These are phyloP conservation scores for Asterella californica DNA, from an alignment of 225 moss, liverwort and hornwort genomes.

Conservation along the genomic window DNA sequence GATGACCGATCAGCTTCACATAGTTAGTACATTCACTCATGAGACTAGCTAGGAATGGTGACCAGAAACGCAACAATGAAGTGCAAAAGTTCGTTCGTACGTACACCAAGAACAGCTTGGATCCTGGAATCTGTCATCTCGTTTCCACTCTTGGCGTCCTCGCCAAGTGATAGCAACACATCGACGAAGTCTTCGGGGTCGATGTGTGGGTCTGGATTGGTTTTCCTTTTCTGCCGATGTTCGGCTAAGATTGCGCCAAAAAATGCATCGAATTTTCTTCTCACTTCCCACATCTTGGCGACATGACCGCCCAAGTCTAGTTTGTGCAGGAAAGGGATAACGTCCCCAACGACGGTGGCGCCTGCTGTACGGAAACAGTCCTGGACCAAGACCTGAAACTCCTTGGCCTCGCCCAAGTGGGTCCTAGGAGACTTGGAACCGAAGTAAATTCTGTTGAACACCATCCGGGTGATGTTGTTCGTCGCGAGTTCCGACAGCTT, in stretches of 20 bases:
- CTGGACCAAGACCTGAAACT: background rate
- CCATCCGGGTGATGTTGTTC: slow-evolving; percentile 1
- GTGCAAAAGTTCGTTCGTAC: too few relatives aligned
- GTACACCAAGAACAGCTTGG: background rate
- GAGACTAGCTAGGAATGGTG: too few relatives aligned
- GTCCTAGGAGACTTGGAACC: background rate
- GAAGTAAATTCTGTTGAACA: background rate
- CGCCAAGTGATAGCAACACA: background rate
- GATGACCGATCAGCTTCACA: too few relatives aligned
- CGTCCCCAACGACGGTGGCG: background rate
- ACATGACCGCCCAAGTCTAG: background rate
- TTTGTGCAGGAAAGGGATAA: background rate
- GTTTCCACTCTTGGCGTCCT: background rate
- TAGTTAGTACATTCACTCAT: too few relatives aligned
- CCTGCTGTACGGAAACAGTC: background rate
- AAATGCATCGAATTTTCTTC: background rate
- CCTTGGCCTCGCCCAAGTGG: background rate
- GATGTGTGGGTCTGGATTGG: background rate
- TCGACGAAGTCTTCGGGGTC: background rate
- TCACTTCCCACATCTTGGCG: background rate
- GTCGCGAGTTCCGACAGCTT: background rate
- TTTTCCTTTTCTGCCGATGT: background rate
- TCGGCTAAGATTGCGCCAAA: background rate
- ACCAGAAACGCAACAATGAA: too few relatives aligned
- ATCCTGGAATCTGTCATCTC: background rate